phyloP scores from a whole-genome alignment of 108 stramenopile species.

The Seminavis robusta region DNA sequence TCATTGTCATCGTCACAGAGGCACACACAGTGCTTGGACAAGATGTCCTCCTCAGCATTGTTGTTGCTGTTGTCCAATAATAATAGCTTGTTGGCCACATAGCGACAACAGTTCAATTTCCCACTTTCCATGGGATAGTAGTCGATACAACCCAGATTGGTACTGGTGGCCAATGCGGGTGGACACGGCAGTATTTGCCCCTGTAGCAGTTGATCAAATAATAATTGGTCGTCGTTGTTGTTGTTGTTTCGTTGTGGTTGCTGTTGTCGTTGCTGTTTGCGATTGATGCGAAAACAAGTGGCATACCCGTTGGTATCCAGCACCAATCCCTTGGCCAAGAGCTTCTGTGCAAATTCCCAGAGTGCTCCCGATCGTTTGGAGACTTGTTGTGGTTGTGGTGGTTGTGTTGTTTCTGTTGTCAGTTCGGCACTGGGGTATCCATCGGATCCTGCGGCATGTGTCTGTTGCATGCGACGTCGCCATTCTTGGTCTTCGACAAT shows the following conservation, averaged over 20 bases:
- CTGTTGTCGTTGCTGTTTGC: slow-evolving; percentile 44
- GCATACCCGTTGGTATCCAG: slow-evolving; percentile 66
- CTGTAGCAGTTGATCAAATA: slow-evolving; percentile 21
- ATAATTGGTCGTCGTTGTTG: too few relatives aligned
- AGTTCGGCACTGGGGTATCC: slow-evolving; percentile 31
- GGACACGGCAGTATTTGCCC: too few relatives aligned
- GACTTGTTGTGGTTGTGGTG: slow-evolving; percentile 11
- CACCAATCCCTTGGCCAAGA: slow-evolving; percentile 31
- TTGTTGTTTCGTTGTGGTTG: too few relatives aligned
- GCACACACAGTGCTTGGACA: too few relatives aligned
- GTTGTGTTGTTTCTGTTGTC: neutral
- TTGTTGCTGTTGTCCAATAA: too few relatives aligned
- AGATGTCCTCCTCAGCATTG: too few relatives aligned
- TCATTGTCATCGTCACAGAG: slow-evolving; percentile 90
- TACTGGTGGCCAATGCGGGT: slow-evolving; percentile 48
- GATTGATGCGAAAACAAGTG: slow-evolving; percentile 71
- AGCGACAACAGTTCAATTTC: slow-evolving; percentile 76
- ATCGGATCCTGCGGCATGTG: slow-evolving; percentile 47
- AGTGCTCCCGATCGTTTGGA: slow-evolving; percentile 44
- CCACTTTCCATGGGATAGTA: slow-evolving; percentile 68
- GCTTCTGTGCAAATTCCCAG: slow-evolving; percentile 53
- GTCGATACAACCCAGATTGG: slow-evolving; percentile 75
- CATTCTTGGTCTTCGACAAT: slow-evolving; percentile 68
- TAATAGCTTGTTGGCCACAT: neutral
- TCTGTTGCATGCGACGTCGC: slow-evolving; percentile 33